Evolutionary conservation across 164 flowering plant species (phyloP).

Genomic region (Dillenia suffruticosa): DNA sequence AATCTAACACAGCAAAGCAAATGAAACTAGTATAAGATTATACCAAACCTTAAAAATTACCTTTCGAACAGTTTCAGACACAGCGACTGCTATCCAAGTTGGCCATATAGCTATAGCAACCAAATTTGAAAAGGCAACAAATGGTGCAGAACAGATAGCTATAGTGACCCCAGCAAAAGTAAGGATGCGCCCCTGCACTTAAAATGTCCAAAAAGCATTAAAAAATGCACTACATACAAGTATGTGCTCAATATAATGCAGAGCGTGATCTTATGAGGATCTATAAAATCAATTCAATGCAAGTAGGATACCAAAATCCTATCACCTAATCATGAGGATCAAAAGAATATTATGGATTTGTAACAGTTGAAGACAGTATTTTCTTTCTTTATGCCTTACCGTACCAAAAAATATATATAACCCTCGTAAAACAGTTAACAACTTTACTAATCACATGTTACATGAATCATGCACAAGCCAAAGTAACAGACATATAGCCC

Average conservation of each 20-base stretch:
- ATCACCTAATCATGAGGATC: neutral
- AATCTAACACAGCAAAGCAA: neutral
- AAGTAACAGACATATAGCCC: too few relatives aligned
- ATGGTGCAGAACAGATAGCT: conserved; percentile 80
- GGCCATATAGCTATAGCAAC: conserved; percentile 84
- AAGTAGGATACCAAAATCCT: too few relatives aligned
- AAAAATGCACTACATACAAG: too few relatives aligned
- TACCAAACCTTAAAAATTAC: conserved; percentile 19
- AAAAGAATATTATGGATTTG: neutral
- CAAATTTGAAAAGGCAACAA: conserved; percentile 64
- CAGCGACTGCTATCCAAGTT: conserved; percentile 73
- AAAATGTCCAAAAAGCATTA: neutral
- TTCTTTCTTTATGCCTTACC: too few relatives aligned
- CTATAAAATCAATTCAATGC: neutral
- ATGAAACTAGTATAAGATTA: neutral
- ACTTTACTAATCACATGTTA: too few relatives aligned
- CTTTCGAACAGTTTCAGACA: conserved; percentile 85
- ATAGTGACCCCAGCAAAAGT: conserved; percentile 76
- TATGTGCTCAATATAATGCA: too few relatives aligned
- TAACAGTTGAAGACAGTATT: too few relatives aligned
- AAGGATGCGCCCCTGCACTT: conserved; percentile 80
- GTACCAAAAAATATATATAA: too few relatives aligned
- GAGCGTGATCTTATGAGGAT: neutral
- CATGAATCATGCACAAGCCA: too few relatives aligned
- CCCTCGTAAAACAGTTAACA: too few relatives aligned